Evolutionary conservation across 352 stramenopile species (phyloP), one percentile per base, ranked within the genome.

Genomic region (Phytophthora niederhauseri): DNA sequence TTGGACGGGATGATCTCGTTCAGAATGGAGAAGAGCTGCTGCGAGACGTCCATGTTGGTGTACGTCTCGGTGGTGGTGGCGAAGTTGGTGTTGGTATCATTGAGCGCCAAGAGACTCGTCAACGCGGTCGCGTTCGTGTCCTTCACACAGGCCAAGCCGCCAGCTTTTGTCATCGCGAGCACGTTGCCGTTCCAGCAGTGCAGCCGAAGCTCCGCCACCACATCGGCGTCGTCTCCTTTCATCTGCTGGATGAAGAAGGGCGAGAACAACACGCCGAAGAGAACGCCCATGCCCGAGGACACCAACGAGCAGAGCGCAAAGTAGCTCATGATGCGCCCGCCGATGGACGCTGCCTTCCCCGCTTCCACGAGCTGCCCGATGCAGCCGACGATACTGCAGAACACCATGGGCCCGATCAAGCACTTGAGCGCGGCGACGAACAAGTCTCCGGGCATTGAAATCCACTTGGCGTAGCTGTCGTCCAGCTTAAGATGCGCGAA

Each of bases 21-120:
- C 28, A 91, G 64, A 60, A 93, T 93, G 46, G 70, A 61, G 60
- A 94, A 87, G 31, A 94, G 58, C 63, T 93, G 83, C 59, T 92
- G 77, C 20, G 84, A 87, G 12, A 92, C 78, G 24, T 74, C 80
- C 20, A 91, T 71, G 72, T 55, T 57, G 30, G 31, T 46, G 41
- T 55, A 72, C 17, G 22, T 58, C 46, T 66, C 76, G 71, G 12
- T 70, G 8, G 73, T 59, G 31, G 63, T 70, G 9, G 72, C 55
- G 46, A 90, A 88, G 56, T 80, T 81, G 46, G 48, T 76, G 14
- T 64, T 64, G 15, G 75, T 86, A 54, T 90, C 76, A 53, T 93
- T 88, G 8, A 93, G 64, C 11, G 43, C 73, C 56, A 90, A 76
- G 12, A 76, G 61, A 19, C 76, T 52, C 6, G 66, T 57, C 7